Conservation (phyloP, 768 basidiomycete genomes). For the Termitomyces sp. region DNA sequence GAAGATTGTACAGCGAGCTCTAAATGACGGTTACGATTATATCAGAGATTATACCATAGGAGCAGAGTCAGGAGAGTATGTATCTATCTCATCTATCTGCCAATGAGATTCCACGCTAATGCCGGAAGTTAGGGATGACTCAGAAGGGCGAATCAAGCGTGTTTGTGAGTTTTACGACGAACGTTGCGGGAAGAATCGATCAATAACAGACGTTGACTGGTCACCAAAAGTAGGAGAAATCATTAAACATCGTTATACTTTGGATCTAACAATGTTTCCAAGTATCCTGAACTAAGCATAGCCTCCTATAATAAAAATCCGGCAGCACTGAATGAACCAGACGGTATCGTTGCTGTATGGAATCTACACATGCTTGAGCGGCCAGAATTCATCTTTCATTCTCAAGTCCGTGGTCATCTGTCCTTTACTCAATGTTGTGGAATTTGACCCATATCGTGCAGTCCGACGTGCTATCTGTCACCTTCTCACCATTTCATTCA, state of each 20-base stretch:
- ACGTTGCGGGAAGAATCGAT: conserved; percentile 85
- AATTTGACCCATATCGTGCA: conserved; percentile 25
- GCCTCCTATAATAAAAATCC: conserved; percentile 99
- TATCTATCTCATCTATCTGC: conserved; percentile 9
- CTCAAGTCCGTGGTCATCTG: conserved; percentile 62
- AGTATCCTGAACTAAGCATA: conserved; percentile 95
- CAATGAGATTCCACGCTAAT: background rate
- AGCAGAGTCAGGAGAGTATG: conserved; percentile 78
- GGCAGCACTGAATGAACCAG: conserved; percentile 89
- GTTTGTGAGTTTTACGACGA: conserved; percentile 95
- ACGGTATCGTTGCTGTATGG: conserved; percentile 97
- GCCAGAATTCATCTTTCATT: conserved; percentile 97
- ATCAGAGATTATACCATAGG: conserved; percentile 95
- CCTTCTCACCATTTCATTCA: conserved; percentile 96
- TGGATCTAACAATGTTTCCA: conserved; percentile 1
- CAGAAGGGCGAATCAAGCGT: conserved; percentile 88
- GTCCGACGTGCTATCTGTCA: conserved; percentile 97
- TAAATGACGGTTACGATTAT: conserved; percentile 96
- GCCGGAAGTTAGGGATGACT: conserved; percentile 61
- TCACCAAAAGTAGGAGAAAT: conserved; percentile 73
- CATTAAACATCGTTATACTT: background rate
- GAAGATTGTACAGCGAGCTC: conserved; percentile 90
- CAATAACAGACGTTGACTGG: conserved; percentile 97
- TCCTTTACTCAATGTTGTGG: background rate
- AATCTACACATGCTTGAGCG: conserved; percentile 92